Percentiles rank a stretch among this genome's conserved stretches.
Conservation (phyloP, 192 early-diverging fungal species). For the Funneliformis geosporum region DNA sequence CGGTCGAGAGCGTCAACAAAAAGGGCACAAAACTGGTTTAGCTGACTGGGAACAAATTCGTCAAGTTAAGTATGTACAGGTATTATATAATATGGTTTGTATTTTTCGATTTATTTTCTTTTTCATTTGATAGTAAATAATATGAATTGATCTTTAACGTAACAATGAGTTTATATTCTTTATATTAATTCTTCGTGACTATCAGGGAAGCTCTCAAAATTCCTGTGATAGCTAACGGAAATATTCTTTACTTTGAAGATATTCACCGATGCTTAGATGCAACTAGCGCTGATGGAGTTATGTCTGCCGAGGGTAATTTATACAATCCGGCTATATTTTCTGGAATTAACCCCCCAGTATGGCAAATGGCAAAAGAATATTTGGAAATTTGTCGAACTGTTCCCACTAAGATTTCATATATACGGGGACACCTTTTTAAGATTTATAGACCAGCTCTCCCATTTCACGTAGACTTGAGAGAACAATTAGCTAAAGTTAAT, state of each 20-base stretch:
- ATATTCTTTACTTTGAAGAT: conserved; percentile 92
- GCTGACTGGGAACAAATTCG: conserved; percentile 96
- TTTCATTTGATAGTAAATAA: not conserved
- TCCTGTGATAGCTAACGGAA: conserved; percentile 98
- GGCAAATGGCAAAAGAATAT: conserved; percentile 88
- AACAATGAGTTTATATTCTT: not conserved
- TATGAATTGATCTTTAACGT: not conserved
- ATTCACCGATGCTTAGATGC: conserved; percentile 75
- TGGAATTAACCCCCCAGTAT: conserved; percentile 59
- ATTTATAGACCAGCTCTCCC: conserved; percentile 77
- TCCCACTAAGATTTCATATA: conserved; percentile 67
- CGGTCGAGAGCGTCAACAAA: conserved; percentile 93
- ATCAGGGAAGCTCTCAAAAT: conserved; percentile 48
- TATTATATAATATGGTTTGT: not conserved
- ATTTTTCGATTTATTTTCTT: not conserved
- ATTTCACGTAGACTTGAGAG: conserved; percentile 78
- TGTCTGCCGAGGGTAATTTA: conserved; percentile 86
- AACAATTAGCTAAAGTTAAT: conserved; percentile 57
- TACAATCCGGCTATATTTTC: conserved; percentile 91
- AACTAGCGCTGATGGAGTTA: conserved; percentile 93
- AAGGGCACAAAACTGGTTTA: conserved; percentile 93
- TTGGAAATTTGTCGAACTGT: conserved; percentile 73
- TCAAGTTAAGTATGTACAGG: conserved; percentile 76
- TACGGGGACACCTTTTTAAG: conserved; percentile 93
- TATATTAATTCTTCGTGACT: not conserved